phyloP scores from a whole-genome alignment of 2,329 filamentous ascomycete genomes.

The Cladosporium sp. region DNA sequence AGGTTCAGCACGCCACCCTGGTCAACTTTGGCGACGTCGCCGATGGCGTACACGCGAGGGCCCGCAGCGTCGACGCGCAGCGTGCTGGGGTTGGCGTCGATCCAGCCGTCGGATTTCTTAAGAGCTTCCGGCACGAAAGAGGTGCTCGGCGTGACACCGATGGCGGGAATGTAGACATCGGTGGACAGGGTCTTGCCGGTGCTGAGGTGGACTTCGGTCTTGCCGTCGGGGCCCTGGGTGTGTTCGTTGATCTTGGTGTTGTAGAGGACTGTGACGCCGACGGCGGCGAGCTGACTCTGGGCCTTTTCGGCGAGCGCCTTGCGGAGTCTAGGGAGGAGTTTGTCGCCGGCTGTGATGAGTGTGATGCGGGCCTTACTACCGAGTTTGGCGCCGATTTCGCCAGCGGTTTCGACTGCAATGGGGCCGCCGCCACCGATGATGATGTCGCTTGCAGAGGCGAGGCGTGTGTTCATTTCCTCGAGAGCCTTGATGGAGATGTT shows the following conservation, averaged over 20 bases:
- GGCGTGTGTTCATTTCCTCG: constrained; percentile 32
- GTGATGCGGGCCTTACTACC: constrained; percentile 47
- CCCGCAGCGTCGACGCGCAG: constrained; percentile 49
- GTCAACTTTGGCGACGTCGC: constrained; percentile 48
- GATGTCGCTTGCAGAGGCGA: constrained; percentile 39
- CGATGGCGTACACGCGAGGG: constrained; percentile 49
- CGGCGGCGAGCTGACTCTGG: constrained; percentile 47
- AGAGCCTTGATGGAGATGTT: constrained; percentile 35
- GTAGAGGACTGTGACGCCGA: constrained; percentile 45
- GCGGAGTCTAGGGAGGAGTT: constrained; percentile 46
- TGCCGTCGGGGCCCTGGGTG: constrained; percentile 38
- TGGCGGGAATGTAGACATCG: constrained; percentile 56
- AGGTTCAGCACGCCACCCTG: constrained; percentile 46
- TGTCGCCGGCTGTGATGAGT: constrained; percentile 43
- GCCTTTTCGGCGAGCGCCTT: constrained; percentile 44
- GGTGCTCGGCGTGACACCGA: constrained; percentile 55
- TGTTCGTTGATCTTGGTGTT: constrained; percentile 29
- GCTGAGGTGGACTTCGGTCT: constrained; percentile 45
- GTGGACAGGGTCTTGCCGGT: constrained; percentile 50
- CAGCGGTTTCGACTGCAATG: constrained; percentile 41
- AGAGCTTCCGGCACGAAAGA: constrained; percentile 52
- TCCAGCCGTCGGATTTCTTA: constrained; percentile 45
- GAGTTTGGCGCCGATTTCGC: constrained; percentile 37
- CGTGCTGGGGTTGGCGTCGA: constrained; percentile 49
- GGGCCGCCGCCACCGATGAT: constrained; percentile 41